A percentile compares a stretch with the other conserved stretches of the same genome.
These are phyloP conservation scores for Eucalyptus melliodora DNA, from an alignment of 345 rosid species.

Conservation along the genomic window DNA sequence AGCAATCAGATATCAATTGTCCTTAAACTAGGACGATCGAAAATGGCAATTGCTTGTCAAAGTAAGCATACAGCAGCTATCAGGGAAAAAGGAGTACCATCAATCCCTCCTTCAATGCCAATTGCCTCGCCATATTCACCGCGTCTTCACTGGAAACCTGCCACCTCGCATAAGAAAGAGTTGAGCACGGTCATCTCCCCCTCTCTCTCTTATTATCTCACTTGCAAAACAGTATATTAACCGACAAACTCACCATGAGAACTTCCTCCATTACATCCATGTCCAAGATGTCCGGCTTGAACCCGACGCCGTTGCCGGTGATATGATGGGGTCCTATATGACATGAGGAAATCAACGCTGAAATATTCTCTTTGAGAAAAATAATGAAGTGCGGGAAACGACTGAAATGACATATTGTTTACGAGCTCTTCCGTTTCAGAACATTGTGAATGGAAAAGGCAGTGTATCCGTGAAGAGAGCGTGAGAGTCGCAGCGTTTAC, in stretches of 20 bases:
- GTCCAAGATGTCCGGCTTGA: conserved; percentile 91
- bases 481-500: conserved; percentile 4
- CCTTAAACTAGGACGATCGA: background rate
- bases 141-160: conserved; percentile 92
- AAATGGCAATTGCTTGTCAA: background rate
- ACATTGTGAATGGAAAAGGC: background rate
- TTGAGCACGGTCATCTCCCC: background rate
- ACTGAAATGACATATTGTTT: background rate
- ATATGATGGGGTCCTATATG: conserved; percentile 85
- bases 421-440: background rate
- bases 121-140: conserved; percentile 85
- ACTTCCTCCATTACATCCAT: conserved; percentile 94
- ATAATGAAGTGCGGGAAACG: background rate
- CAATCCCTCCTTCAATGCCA: conserved; percentile 92
- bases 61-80: background rate
- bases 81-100: conserved; percentile 31
- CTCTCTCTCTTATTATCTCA: background rate
- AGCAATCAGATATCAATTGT: background rate
- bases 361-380: background rate
- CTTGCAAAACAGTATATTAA: background rate
- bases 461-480: background rate
- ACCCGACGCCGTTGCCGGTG: conserved; percentile 95
- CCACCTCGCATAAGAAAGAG: background rate
- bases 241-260: conserved; percentile 40
- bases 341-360: background rate